Evolutionary conservation across 1,139 yeast species (phyloP).

Genomic region (Taphrina communis): DNA sequence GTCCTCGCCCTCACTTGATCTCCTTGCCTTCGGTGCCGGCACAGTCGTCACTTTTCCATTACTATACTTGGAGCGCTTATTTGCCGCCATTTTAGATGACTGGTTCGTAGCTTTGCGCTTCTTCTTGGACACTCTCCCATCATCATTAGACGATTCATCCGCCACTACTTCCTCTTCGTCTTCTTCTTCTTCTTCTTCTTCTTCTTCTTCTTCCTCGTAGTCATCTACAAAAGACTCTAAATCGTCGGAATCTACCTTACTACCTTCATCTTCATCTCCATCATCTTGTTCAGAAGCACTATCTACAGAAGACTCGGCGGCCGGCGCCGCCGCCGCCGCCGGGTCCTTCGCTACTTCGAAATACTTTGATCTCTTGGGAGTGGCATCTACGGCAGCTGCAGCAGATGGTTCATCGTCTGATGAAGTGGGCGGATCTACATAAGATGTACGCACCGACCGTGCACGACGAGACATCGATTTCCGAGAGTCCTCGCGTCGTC

Average conservation of each 20-base stretch:
- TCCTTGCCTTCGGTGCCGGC: neutral
- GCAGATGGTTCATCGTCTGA: constrained; percentile 1
- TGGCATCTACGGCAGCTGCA: neutral
- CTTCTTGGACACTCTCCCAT: neutral
- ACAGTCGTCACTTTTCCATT: neutral
- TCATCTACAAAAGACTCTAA: constrained; percentile 2
- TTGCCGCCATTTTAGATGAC: neutral
- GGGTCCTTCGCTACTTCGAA: neutral
- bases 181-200: neutral
- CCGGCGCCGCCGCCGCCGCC: neutral
- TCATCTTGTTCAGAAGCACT: neutral
- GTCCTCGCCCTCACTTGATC: neutral
- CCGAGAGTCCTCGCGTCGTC: no score
- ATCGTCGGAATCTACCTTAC: neutral
- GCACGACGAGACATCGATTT: neutral
- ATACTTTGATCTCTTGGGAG: neutral
- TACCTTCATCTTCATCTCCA: neutral
- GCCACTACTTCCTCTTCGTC: constrained; percentile 2
- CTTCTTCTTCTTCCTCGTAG: neutral
- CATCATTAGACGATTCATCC: neutral
- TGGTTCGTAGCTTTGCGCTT: neutral
- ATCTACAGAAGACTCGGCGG: neutral
- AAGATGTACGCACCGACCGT: neutral
- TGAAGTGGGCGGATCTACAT: neutral
- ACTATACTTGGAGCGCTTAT: no score